A percentile compares a stretch with the other conserved stretches of the same genome.
These are phyloP conservation scores for Skeletonema tropicum DNA, from an alignment of 108 stramenopile species.

Conservation along the genomic window DNA sequence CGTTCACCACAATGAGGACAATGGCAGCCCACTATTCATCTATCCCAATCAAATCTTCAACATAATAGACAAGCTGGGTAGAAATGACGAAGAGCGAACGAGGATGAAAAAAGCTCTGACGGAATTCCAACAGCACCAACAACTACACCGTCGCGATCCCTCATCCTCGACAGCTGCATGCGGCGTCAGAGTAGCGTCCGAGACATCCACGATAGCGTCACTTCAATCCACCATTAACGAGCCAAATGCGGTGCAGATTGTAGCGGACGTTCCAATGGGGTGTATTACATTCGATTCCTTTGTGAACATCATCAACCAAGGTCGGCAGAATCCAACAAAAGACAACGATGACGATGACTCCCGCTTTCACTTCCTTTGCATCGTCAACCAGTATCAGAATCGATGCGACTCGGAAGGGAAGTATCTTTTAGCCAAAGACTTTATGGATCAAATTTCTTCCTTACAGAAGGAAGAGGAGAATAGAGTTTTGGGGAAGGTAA, in stretches of 20 bases:
- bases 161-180: background rate
- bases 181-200: background rate
- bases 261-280: background rate
- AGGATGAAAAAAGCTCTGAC: conserved; percentile 3
- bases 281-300: conserved; percentile 11
- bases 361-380: conserved; percentile 3
- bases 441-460: conserved; percentile 9
- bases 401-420: conserved; percentile 23
- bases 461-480: conserved; percentile 21
- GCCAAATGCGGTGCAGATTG: background rate
- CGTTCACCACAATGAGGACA: background rate
- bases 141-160: background rate
- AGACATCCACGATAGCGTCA: background rate
- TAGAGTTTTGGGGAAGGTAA: background rate
- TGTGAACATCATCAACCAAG: conserved; percentile 1
- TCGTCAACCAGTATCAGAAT: conserved; percentile 10
- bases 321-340: background rate
- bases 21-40: background rate
- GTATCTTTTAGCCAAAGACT: conserved; percentile 19
- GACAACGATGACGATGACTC: background rate
- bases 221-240: background rate
- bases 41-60: background rate
- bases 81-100: background rate
- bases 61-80: background rate
- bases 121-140: conserved; percentile 8